A percentile compares a stretch with the other conserved stretches of the same genome.
phyloP scores from a whole-genome alignment of 2,329 filamentous ascomycete genomes.

The Lachnellula willkommii region DNA sequence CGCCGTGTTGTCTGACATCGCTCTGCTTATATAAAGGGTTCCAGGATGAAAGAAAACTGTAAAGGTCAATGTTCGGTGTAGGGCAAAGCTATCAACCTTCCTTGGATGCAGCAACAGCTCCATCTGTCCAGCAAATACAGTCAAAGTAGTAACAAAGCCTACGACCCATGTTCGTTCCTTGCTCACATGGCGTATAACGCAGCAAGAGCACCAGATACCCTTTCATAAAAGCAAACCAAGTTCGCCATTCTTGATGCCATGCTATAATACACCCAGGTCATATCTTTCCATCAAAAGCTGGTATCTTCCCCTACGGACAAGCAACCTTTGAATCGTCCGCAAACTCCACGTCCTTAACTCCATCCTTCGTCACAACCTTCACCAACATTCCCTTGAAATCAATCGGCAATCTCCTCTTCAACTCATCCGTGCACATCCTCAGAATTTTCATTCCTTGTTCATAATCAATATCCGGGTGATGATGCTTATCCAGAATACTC shows the following conservation, averaged over 20 bases:
- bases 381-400: conserved; percentile 97
- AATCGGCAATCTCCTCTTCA: conserved; percentile 93
- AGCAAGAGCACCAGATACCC: neutral
- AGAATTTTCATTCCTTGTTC: conserved; percentile 89
- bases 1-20: too few relatives aligned
- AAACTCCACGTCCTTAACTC: conserved; percentile 78
- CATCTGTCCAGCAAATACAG: too few relatives aligned
- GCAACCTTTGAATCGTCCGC: conserved; percentile 53
- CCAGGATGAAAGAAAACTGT: too few relatives aligned
- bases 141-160: too few relatives aligned
- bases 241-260: conserved; percentile 24
- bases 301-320: conserved; percentile 21
- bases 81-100: too few relatives aligned
- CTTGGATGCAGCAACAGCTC: too few relatives aligned
- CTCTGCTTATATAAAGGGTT: too few relatives aligned
- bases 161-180: neutral
- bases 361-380: conserved; percentile 93
- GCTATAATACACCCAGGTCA: conserved; percentile 27
- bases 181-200: neutral
- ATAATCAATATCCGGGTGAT: conserved; percentile 87
- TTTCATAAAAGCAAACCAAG: neutral
- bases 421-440: conserved; percentile 90
- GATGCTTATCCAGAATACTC: conserved; percentile 96
- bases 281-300: conserved; percentile 5
- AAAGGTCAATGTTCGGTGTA: too few relatives aligned